Conservation (phyloP, 108 stramenopile genomes). For the Cylindrotheca closterium region DNA sequence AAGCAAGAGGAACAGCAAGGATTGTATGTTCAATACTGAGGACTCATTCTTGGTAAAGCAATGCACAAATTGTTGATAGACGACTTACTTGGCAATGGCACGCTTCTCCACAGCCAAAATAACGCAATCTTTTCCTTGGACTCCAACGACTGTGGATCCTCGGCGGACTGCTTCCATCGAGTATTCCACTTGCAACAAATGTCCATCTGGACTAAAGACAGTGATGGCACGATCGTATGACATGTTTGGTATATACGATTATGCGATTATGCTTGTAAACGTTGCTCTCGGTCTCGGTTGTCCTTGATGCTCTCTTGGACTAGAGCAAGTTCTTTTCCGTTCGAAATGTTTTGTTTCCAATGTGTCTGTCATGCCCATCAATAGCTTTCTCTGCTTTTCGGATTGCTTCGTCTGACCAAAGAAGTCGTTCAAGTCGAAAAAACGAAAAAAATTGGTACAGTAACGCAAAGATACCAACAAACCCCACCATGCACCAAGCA, state of each 20-base stretch:
- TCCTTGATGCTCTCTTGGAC: not conserved
- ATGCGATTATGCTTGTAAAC: not conserved
- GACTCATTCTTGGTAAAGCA: not conserved
- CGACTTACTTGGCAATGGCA: conserved; percentile 94
- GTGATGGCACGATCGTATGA: conserved; percentile 99
- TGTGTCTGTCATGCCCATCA: too few relatives aligned
- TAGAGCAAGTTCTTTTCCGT: too few relatives aligned
- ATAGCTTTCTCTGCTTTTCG: conserved; percentile 1
- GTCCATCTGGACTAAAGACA: conserved; percentile 99
- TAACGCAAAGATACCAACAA: too few relatives aligned
- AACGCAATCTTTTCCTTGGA: conserved; percentile 95
- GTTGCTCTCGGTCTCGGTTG: not conserved
- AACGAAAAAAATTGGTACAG: too few relatives aligned
- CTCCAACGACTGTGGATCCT: conserved; percentile 97
- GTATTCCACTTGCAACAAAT: conserved; percentile 99
- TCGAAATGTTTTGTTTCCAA: too few relatives aligned
- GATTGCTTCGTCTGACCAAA: not conserved
- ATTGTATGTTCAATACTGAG: not conserved
- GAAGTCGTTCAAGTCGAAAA: not conserved
- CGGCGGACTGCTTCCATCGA: conserved; percentile 99
- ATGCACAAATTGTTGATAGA: not conserved
- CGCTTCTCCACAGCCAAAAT: conserved; percentile 97
- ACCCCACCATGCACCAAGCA: too few relatives aligned
- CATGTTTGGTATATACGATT: conserved; percentile 38
- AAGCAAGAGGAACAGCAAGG: not conserved